These are phyloP conservation scores for Candida cerambycidarum DNA, from an alignment of 805 yeast genomes.

Conservation along the genomic window DNA sequence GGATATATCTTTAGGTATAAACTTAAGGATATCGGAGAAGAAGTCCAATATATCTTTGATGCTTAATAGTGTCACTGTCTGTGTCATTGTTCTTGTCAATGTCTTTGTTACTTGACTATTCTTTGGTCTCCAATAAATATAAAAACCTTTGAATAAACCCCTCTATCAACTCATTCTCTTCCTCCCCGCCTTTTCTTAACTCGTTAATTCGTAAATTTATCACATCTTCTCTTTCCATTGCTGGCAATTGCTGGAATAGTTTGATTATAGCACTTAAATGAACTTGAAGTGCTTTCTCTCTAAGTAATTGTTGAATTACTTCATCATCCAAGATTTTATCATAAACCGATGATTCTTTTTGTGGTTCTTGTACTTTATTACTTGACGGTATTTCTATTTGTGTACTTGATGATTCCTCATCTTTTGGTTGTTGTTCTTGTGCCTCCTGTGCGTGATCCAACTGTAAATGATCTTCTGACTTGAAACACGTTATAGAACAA, in stretches of 20 bases:
- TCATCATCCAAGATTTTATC: conserved; percentile 38
- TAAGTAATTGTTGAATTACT: conserved; percentile 45
- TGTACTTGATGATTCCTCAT: too few relatives aligned
- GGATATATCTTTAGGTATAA: conserved; percentile 35
- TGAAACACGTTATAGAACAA: conserved; percentile 66
- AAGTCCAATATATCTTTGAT: conserved; percentile 9
- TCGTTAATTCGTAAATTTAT: conserved; percentile 62
- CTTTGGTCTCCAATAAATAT: conserved; percentile 1
- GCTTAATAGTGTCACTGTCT: not conserved
- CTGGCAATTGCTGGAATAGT: conserved; percentile 9
- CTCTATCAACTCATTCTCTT: conserved; percentile 66
- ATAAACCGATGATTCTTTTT: conserved; percentile 14
- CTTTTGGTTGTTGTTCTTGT: too few relatives aligned
- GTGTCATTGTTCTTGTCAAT: not conserved
- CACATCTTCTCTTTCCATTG: conserved; percentile 56
- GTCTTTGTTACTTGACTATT: too few relatives aligned
- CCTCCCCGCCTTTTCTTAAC: conserved; percentile 62
- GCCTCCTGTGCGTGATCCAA: not conserved
- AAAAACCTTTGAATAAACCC: conserved; percentile 55
- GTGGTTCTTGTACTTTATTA: not conserved
- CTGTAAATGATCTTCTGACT: conserved; percentile 19
- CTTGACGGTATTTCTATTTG: not conserved
- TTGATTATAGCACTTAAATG: conserved; percentile 51
- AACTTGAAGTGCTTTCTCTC: conserved; percentile 52
- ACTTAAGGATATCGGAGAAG: conserved; percentile 7